phyloP scores from a whole-genome alignment of 129 eudicot genomes.

The Dittrichia graveolens region DNA sequence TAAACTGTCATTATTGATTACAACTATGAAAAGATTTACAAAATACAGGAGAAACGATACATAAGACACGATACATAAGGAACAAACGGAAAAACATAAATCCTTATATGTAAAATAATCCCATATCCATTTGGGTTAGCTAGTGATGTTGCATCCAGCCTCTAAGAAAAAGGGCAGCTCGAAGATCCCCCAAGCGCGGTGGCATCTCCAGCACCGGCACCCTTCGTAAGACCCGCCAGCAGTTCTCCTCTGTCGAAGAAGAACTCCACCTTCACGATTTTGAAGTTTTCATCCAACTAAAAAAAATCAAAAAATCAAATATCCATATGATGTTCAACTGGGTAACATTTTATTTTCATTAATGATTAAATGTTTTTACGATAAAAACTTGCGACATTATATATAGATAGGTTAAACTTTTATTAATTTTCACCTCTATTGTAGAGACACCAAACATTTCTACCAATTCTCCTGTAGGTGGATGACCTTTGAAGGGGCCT shows the following conservation, averaged over 20 bases:
- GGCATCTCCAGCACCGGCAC: slow-evolving; percentile 29
- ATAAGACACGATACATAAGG: too few relatives aligned
- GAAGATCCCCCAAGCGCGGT: slow-evolving; percentile 24
- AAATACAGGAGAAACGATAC: too few relatives aligned
- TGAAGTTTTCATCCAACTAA: slow-evolving; percentile 66
- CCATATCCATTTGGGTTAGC: too few relatives aligned
- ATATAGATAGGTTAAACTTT: background rate
- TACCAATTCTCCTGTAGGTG: slow-evolving; percentile 60
- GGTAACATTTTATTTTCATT: too few relatives aligned
- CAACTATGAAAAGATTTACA: too few relatives aligned
- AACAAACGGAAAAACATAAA: too few relatives aligned
- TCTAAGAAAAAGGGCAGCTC: slow-evolving; percentile 65
- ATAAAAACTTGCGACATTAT: too few relatives aligned
- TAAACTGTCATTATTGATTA: too few relatives aligned
- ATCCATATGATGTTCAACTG: background rate
- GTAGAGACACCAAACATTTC: slow-evolving; percentile 68
- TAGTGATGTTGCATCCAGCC: background rate
- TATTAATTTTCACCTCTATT: slow-evolving; percentile 37
- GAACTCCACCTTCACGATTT: slow-evolving; percentile 65
- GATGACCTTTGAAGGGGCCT: slow-evolving; percentile 71
- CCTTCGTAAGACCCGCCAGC: slow-evolving; percentile 59
- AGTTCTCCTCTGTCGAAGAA: slow-evolving; percentile 74
- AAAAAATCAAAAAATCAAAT: background rate
- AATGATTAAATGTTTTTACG: too few relatives aligned
- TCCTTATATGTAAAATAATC: too few relatives aligned